A percentile compares a stretch with the other conserved stretches of the same genome.
phyloP scores from a whole-genome alignment of 1,139 yeast species.

The Blastobotrys arbuscula region DNA sequence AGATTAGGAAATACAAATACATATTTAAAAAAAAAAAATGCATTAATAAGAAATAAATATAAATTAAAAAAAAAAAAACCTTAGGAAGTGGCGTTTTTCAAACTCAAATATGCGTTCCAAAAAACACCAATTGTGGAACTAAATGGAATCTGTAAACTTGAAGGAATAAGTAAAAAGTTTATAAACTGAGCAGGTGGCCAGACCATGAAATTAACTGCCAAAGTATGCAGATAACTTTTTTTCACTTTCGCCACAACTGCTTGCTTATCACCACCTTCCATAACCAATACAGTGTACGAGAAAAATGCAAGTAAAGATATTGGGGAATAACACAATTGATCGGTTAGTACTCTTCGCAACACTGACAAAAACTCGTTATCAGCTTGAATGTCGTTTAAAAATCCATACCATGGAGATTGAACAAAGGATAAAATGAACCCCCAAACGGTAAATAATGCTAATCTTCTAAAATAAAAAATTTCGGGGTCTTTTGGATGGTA shows the following conservation, averaged over 20 bases:
- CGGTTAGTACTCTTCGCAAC: conserved; percentile 78
- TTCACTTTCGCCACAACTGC: conserved; percentile 60
- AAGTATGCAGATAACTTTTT: conserved; percentile 65
- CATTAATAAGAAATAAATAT: not conserved
- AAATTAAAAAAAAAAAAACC: not conserved
- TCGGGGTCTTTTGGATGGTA: conserved; percentile 14
- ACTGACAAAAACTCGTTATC: conserved; percentile 82
- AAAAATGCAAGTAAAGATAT: conserved; percentile 71
- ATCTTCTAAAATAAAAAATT: conserved; percentile 58
- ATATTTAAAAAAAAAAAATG: not conserved
- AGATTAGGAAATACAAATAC: no score
- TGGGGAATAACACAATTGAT: conserved; percentile 87
- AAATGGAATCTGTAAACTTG: conserved; percentile 81
- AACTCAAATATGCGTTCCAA: conserved; percentile 88
- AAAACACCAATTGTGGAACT: conserved; percentile 83
- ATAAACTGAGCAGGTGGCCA: conserved; percentile 95
- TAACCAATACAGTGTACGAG: conserved; percentile 73
- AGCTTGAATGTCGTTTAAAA: conserved; percentile 56
- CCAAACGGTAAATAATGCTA: conserved; percentile 82
- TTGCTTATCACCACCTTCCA: conserved; percentile 66
- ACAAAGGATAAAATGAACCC: conserved; percentile 71
- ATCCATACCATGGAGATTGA: conserved; percentile 86
- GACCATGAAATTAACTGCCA: conserved; percentile 73
- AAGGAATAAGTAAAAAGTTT: conserved; percentile 77
- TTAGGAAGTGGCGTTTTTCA: conserved; percentile 45